A percentile compares a stretch with the other conserved stretches of the same genome.
Evolutionary conservation across 140 eudicot species (phyloP).

Genomic region (Erigeron philadelphicus): DNA sequence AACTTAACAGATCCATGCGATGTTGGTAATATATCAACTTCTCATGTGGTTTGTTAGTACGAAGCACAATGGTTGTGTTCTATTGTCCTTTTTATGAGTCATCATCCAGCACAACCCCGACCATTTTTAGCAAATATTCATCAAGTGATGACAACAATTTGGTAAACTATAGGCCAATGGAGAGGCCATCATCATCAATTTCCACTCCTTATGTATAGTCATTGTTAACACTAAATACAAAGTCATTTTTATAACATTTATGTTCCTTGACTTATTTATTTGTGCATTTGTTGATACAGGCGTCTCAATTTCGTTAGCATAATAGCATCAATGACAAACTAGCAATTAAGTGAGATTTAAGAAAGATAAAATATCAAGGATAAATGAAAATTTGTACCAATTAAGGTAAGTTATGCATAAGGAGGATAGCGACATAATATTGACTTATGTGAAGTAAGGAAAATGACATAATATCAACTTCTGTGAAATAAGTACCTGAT

Average conservation of each 20-base stretch:
- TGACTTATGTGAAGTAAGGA: neutral
- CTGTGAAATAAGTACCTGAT: neutral
- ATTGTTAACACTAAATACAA: neutral
- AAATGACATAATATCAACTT: neutral
- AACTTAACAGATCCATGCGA: neutral
- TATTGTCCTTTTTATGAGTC: neutral
- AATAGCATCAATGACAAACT: neutral
- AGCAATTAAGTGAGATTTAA: neutral
- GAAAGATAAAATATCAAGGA: neutral
- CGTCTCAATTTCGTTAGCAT: neutral
- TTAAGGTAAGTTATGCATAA: neutral
- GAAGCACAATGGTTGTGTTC: neutral
- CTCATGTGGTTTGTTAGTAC: neutral
- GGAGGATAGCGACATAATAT: neutral
- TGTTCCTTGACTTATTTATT: neutral
- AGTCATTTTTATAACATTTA: neutral
- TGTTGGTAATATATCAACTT: neutral
- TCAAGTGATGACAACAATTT: neutral
- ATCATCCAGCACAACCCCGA: neutral
- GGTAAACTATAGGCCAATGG: neutral
- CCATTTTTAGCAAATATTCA: neutral
- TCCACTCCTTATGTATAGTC: neutral
- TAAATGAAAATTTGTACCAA: neutral
- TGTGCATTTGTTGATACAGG: neutral
- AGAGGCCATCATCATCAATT: neutral